Base-by-base conservation (phyloP, 2,329 filamentous ascomycete species). In the Aspergillus glaucus region DNA sequence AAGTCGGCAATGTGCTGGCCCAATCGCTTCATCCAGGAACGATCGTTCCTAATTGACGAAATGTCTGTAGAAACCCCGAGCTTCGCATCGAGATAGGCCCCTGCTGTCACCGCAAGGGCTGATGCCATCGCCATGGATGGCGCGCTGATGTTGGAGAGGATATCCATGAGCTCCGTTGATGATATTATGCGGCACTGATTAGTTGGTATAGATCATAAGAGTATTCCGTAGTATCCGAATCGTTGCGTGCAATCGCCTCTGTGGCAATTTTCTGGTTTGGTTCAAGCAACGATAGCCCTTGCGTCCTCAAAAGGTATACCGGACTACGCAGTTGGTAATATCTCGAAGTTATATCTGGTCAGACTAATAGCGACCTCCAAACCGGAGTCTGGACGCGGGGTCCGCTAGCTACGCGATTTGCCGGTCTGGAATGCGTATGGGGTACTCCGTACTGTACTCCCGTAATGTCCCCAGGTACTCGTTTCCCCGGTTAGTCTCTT, bases 71-170 rank as follows among this genome's bases (percentile, higher is more conserved):
- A 65, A 36, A 76, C 62, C 1, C 63, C 60, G 30, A 72, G 62
- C 50, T 69, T 74, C 5, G 71, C 73, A 58, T 75, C 72, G 10
- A 75, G 50, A 52, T 75, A 75, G 15, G 67, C 68, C 4, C 63
- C 66, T 1, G 63, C 62, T 4, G 68, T 65, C 1, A 65, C 55
- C 0, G 67, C 56, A 17, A 70, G 50, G 21, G 67, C 68, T 3
- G 68, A 68, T 19, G 62, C 63, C 45, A 66, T 52, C 4, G 63
- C 64, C 57, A 68, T 46, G 2, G 64, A 55, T 22, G 65, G 59
- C 44, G 45, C 52, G 32, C 56, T 53, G 15, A 61, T 51, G 28
- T 64, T 62, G 10, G 64, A 59, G 34, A 67, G 46, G 10, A 62
- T 17, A 6, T 63, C 62, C 64, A 67, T 67, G 24, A 43, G 26